Percentiles rank a stretch among this genome's conserved stretches.
phyloP scores from a whole-genome alignment of 768 basidiomycete genomes.

The Cystofilobasidium bisporidii region DNA sequence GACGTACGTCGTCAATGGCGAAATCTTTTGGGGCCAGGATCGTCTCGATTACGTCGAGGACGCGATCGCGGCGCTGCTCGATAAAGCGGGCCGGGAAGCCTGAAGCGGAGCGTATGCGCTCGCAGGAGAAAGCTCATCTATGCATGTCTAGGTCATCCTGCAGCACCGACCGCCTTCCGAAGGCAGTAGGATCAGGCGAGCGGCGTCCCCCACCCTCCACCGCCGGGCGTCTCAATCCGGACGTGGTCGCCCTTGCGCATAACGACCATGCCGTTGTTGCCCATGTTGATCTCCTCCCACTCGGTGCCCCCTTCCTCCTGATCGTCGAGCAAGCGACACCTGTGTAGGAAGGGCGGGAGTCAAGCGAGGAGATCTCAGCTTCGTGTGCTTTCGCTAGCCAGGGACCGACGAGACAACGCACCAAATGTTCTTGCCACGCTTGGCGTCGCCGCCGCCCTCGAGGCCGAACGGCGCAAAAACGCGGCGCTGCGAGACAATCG shows the following conservation, averaged over 20 bases:
- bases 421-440: constrained; percentile 24
- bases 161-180: no score
- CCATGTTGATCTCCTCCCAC: constrained; percentile 26
- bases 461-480: constrained; percentile 28
- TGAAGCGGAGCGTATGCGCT: neutral
- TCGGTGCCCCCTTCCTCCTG: neutral
- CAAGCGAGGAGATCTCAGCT: no score
- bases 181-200: neutral
- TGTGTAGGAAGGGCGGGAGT: no score
- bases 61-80: constrained; percentile 31
- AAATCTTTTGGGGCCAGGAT: constrained; percentile 37
- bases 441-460: constrained; percentile 28
- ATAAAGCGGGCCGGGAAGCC: constrained; percentile 13
- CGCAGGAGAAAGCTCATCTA: no score
- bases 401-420: neutral
- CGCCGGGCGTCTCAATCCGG: constrained; percentile 32
- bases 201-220: constrained; percentile 33
- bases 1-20: constrained; percentile 34
- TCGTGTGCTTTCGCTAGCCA: no score
- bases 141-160: no score
- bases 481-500: constrained; percentile 30
- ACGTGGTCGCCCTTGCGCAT: constrained; percentile 31
- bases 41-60: constrained; percentile 31
- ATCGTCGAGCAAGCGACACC: neutral
- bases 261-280: constrained; percentile 31